Evolutionary conservation across 2,329 filamentous ascomycete genomes (phyloP).

Genomic region (Thelonectria discophora): DNA sequence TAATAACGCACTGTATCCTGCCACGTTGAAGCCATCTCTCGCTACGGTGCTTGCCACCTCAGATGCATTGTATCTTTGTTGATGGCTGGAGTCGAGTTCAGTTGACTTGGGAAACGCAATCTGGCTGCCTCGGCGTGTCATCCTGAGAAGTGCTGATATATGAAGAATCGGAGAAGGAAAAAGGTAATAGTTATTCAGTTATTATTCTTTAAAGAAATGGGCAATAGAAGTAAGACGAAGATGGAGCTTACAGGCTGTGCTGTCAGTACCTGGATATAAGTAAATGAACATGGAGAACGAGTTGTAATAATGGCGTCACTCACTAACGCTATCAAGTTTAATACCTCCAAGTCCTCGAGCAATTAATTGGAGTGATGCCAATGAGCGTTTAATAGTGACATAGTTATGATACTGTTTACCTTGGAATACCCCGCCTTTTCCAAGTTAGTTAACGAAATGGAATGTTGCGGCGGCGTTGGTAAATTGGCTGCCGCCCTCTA

Average conservation of each 20-base stretch:
- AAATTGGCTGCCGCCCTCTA: no score
- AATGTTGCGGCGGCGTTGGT: no score
- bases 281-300: not conserved
- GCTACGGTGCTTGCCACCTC: constrained; percentile 7
- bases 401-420: constrained; percentile 4
- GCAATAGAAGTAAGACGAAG: not conserved
- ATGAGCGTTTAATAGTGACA: constrained; percentile 8
- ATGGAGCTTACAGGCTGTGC: not conserved
- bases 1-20: constrained; percentile 6
- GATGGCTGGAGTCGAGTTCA: constrained; percentile 10
- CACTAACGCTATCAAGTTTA: constrained; percentile 3
- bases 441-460: no score
- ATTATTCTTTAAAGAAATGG: not conserved
- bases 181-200: not conserved
- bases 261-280: constrained; percentile 5
- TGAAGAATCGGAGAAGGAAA: not conserved
- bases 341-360: constrained; percentile 1
- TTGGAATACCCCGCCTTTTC: constrained; percentile 5
- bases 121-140: constrained; percentile 4
- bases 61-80: constrained; percentile 10
- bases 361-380: constrained; percentile 10
- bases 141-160: constrained; percentile 7
- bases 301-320: constrained; percentile 4
- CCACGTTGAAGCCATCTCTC: constrained; percentile 9
- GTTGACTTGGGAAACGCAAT: constrained; percentile 11